Base-by-base conservation (phyloP, 2,329 filamentous ascomycete species). In the Aureobasidium sp. region DNA sequence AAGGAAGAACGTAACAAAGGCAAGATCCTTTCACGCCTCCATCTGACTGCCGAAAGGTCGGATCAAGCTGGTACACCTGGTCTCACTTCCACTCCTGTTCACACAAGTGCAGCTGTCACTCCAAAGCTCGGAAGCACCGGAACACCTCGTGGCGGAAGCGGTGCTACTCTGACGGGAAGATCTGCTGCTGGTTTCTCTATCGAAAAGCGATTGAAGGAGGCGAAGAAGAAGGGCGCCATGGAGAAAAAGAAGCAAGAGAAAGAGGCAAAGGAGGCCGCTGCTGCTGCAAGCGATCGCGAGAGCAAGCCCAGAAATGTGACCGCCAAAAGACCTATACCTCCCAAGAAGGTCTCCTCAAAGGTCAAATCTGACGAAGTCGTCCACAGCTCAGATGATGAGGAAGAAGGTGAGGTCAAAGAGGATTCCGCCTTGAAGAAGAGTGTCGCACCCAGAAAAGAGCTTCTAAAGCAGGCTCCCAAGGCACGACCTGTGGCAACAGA, bases 1-100 rank as follows among this genome's bases (percentile, higher is more conserved):
- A 79, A 79, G 67, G 79, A 83, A 55, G 84, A 87, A 68, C 79
- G 84, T 65, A 82, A 82, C 48, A 85, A 86, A 68, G 84, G 84
- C 53, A 85, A 82, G 65, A 77, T 79, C 42, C 73, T 87, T 36
- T 87, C 85, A 45, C 81, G 80, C 61, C 77, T 86, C 63, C 81
- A 84, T 63, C 76, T 85, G 41, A 75, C 76, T 53, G 66, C 62
- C 48, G 51, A 67, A 44, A 64, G 64, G 48, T 56, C 65, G 31
- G 60, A 64, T 60, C 55, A 64, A 64, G 63, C 66, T 15, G 62
- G 66, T 14, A 72, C 70, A 25, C 70, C 72, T 12, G 68, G 63
- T 37, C 58, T 67, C 9, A 66, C 64, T 56, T 65, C 67, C n/a
- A 73, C 69, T 58, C 72, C 72, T n/a, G 29, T 69, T 58, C 64